Evolutionary conservation across 352 stramenopile genomes (phyloP).

Genomic region (Aphanomyces cochlioides): DNA sequence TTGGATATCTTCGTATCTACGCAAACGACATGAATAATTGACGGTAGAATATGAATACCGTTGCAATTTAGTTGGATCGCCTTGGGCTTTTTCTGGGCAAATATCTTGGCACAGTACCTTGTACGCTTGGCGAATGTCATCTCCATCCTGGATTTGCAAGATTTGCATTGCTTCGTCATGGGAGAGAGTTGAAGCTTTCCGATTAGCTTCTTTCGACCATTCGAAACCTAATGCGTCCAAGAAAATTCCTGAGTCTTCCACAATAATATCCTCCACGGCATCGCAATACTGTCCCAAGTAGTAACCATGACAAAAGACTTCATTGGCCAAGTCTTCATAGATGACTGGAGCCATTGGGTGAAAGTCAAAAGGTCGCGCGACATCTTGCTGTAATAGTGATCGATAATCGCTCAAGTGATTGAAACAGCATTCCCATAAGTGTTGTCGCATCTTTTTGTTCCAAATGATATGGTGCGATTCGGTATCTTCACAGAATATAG

Average conservation of each 20-base stretch:
- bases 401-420: conserved; percentile 92
- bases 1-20: conserved; percentile 27
- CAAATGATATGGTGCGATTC: conserved; percentile 92
- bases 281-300: conserved; percentile 92
- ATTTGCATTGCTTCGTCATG: conserved; percentile 43
- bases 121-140: conserved; percentile 25
- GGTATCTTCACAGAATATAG: conserved; percentile 83
- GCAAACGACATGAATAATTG: no score
- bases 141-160: conserved; percentile 37
- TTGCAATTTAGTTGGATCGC: conserved; percentile 12
- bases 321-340: conserved; percentile 85
- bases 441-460: conserved; percentile 88
- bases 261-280: conserved; percentile 56
- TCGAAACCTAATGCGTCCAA: conserved; percentile 69
- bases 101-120: neutral
- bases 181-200: conserved; percentile 36
- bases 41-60: conserved; percentile 3
- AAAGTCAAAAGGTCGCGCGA: conserved; percentile 84
- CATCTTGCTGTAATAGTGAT: conserved; percentile 83
- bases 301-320: conserved; percentile 92
- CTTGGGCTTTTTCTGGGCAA: conserved; percentile 18
- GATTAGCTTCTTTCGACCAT: conserved; percentile 73
- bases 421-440: conserved; percentile 83
- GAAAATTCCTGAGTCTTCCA: conserved; percentile 85
- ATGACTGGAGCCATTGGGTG: conserved; percentile 88